Percentiles rank a stretch among this genome's conserved stretches.
Conservation (phyloP, 768 basidiomycete genomes). For the Suillus lakei region DNA sequence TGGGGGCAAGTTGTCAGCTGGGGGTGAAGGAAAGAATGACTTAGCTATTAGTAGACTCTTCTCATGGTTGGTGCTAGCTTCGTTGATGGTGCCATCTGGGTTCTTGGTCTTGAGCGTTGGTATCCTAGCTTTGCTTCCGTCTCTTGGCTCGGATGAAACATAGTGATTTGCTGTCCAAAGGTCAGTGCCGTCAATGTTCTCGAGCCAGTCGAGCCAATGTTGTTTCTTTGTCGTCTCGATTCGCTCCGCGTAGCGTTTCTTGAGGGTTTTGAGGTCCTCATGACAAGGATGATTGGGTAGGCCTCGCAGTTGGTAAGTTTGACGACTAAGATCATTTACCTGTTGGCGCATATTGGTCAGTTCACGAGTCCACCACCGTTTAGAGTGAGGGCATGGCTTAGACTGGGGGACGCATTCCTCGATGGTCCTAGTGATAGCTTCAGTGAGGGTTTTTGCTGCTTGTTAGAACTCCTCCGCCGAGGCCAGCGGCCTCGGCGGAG, state of each 20-base stretch:
- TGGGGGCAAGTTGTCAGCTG: no score
- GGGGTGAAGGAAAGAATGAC: constrained; percentile 29
- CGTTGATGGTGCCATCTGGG: neutral
- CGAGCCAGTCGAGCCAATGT: constrained; percentile 19
- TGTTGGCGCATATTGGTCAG: no score
- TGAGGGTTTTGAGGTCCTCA: neutral
- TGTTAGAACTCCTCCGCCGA: constrained; percentile 17
- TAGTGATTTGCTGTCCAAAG: constrained; percentile 17
- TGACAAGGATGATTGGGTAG: neutral
- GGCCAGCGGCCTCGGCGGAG: no score
- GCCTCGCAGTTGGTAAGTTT: neutral
- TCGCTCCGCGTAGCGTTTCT: neutral
- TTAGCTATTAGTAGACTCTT: constrained; percentile 23
- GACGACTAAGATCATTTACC: no score
- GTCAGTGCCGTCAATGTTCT: neutral
- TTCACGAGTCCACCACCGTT: constrained; percentile 36
- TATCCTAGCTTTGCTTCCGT: neutral
- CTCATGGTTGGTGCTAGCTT: constrained; percentile 20
- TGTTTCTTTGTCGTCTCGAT: neutral
- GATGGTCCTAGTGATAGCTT: constrained; percentile 21
- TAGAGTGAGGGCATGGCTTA: constrained; percentile 25
- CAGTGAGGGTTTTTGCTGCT: constrained; percentile 4
- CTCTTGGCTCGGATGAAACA: neutral
- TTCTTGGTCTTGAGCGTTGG: neutral
- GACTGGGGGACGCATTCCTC: constrained; percentile 21